Percentiles rank a stretch among this genome's conserved stretches.
Evolutionary conservation across 108 stramenopile species (phyloP).

Genomic region (Seminavis robusta): DNA sequence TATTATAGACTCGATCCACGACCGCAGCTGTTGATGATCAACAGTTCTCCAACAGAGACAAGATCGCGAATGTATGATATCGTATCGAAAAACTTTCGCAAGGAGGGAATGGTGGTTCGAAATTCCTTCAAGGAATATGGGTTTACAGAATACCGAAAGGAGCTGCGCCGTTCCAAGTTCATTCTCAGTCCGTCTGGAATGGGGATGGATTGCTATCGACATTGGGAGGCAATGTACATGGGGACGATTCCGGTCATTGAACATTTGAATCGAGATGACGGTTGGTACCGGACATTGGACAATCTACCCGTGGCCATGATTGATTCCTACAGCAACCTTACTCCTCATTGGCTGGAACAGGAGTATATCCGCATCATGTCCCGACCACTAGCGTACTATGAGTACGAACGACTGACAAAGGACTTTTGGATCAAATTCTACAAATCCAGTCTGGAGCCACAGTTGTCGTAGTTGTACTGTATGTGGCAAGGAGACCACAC

Average conservation of each 20-base stretch:
- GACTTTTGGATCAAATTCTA: constrained; percentile 43
- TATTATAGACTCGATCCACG: too few relatives aligned
- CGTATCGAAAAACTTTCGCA: too few relatives aligned
- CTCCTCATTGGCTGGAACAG: constrained; percentile 33
- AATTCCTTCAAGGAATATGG: too few relatives aligned
- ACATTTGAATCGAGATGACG: constrained; percentile 35
- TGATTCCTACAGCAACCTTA: constrained; percentile 27
- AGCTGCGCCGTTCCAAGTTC: constrained; percentile 36
- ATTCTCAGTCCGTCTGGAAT: constrained; percentile 48
- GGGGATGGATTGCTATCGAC: constrained; percentile 51
- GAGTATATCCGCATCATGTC: constrained; percentile 32
- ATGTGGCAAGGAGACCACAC: too few relatives aligned
- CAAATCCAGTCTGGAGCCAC: too few relatives aligned
- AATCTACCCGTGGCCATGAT: constrained; percentile 46
- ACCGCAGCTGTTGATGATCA: constrained; percentile 37
- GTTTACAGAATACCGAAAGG: too few relatives aligned
- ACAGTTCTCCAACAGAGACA: too few relatives aligned
- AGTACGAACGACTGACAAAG: constrained; percentile 41
- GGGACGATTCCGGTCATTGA: constrained; percentile 51
- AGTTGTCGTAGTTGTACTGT: too few relatives aligned
- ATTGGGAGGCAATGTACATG: constrained; percentile 43
- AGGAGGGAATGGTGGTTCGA: too few relatives aligned
- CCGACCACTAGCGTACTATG: constrained; percentile 13
- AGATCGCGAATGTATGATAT: too few relatives aligned
- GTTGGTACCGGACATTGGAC: constrained; percentile 38